phyloP scores from a whole-genome alignment of 306 rosid genomes.

The Hippophae gyantsensis region DNA sequence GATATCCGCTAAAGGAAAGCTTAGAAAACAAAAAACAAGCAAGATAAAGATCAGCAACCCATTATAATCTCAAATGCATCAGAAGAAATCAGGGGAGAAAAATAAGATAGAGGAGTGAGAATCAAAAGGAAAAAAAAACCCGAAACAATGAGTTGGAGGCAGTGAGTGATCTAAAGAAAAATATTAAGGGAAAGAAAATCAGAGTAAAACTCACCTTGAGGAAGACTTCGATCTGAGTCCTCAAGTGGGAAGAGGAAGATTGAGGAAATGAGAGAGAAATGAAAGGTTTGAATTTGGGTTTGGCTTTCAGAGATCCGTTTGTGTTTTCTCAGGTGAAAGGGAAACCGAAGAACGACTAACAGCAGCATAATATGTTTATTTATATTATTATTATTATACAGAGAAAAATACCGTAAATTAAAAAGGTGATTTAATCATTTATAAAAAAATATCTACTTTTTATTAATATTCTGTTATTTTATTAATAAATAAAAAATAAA shows the following conservation, averaged over 20 bases:
- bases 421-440: no score
- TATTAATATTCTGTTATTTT: no score
- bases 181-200: background rate
- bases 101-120: background rate
- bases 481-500: no score
- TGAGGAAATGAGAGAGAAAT: background rate
- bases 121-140: background rate
- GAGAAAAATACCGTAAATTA: no score
- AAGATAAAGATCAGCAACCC: background rate
- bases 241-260: background rate
- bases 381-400: background rate
- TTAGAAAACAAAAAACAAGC: background rate
- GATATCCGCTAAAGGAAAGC: background rate
- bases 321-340: background rate
- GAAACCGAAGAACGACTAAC: background rate
- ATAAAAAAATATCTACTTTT: no score
- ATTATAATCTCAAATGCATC: background rate
- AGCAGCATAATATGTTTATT: background rate
- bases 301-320: background rate
- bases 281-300: background rate
- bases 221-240: background rate
- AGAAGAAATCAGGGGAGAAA: background rate
- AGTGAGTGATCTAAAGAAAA: background rate
- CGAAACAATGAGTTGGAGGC: background rate
- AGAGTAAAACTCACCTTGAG: constrained; percentile 1